Conservation (phyloP, 768 basidiomycete genomes). For the Lyophyllum semitale region DNA sequence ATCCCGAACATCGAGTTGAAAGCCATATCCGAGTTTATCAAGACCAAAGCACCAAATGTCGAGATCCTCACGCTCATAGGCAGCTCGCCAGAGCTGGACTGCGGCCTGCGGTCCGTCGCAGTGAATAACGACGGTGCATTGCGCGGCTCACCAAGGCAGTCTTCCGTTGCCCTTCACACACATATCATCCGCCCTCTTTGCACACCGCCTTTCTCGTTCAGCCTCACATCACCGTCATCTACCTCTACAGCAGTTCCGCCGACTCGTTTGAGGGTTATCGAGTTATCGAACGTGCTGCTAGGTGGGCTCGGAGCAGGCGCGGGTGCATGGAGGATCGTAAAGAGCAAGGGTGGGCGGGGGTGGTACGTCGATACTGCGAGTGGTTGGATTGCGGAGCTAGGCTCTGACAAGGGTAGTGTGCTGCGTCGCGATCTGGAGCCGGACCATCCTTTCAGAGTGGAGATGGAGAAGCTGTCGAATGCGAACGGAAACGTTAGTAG, state of each 20-base stretch:
- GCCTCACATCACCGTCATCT: constrained; percentile 33
- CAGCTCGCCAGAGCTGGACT: constrained; percentile 76
- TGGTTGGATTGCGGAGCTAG: constrained; percentile 67
- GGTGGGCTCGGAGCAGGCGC: constrained; percentile 75
- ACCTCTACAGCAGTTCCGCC: constrained; percentile 44
- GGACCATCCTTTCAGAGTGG: constrained; percentile 68
- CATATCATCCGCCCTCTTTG: constrained; percentile 81
- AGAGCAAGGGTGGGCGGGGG: constrained; percentile 89
- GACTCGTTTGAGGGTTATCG: constrained; percentile 84
- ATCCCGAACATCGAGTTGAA: constrained; percentile 71
- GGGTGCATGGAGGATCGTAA: constrained; percentile 85
- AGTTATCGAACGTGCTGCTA: constrained; percentile 74
- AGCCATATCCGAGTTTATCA: constrained; percentile 68
- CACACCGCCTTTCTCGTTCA: constrained; percentile 74
- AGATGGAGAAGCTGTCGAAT: constrained; percentile 72
- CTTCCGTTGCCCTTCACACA: constrained; percentile 75
- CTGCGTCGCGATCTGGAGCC: constrained; percentile 59
- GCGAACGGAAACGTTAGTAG: constrained; percentile 90
- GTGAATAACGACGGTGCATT: constrained; percentile 24
- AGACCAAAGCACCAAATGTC: constrained; percentile 66
- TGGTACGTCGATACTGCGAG: constrained; percentile 94
- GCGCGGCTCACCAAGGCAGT: constrained; percentile 58
- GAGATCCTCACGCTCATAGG: constrained; percentile 84
- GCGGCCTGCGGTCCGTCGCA: constrained; percentile 42
- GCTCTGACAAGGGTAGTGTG: constrained; percentile 39